A percentile compares a stretch with the other conserved stretches of the same genome.
Conservation (phyloP, 495 filamentous ascomycete genomes). For the Podospora comata region DNA sequence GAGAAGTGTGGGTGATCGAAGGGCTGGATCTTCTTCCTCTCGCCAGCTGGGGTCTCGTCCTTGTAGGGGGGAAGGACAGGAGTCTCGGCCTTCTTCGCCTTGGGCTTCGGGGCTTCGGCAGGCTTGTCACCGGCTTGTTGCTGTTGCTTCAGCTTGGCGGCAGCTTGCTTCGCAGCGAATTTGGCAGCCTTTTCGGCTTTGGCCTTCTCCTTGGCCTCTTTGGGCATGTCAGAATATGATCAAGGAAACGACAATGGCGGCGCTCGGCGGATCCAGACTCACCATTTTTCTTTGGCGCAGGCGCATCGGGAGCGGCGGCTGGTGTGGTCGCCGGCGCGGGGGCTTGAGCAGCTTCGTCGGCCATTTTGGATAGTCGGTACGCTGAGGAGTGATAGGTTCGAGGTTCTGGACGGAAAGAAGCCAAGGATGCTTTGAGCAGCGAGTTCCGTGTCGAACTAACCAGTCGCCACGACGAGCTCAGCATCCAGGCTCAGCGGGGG, state of each 20-base stretch:
- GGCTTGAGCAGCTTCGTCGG: constrained; percentile 19
- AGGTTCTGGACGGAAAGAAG: constrained; percentile 20
- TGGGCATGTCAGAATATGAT: not conserved
- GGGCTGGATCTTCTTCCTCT: constrained; percentile 49
- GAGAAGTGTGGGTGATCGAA: constrained; percentile 50
- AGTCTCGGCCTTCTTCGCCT: constrained; percentile 34
- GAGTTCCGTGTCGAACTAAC: constrained; percentile 28
- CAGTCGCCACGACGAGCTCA: constrained; percentile 32
- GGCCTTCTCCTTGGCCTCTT: constrained; percentile 27
- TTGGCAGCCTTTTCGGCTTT: constrained; percentile 38
- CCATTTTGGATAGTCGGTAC: constrained; percentile 23
- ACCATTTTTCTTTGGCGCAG: constrained; percentile 34
- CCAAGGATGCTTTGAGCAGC: constrained; percentile 25
- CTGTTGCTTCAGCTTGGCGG: constrained; percentile 24
- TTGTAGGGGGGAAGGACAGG: constrained; percentile 45
- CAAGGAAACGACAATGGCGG: not conserved
- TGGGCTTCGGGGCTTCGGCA: constrained; percentile 21
- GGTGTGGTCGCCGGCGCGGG: constrained; percentile 15
- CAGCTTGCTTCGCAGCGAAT: constrained; percentile 33
- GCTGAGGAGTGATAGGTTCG: constrained; percentile 23
- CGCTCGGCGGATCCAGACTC: constrained; percentile 5
- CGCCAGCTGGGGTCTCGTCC: constrained; percentile 46
- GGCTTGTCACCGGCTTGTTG: constrained; percentile 21
- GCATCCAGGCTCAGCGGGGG: constrained; percentile 33
- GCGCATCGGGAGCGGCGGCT: constrained; percentile 21